Evolutionary conservation across 768 basidiomycete genomes (phyloP).

Genomic region (Trametes meyenii): DNA sequence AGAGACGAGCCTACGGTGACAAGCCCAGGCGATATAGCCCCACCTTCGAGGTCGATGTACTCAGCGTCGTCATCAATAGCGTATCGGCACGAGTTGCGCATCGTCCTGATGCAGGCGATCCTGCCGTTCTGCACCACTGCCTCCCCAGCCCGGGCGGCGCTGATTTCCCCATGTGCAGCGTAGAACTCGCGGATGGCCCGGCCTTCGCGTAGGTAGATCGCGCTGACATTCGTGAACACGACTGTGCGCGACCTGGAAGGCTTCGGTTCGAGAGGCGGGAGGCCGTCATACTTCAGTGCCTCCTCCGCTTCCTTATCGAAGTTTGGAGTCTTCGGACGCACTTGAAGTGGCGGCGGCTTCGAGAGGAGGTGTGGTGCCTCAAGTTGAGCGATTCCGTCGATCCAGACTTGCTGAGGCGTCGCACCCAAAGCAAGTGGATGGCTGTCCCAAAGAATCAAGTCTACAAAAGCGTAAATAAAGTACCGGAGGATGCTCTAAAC

Average conservation of each 20-base stretch:
- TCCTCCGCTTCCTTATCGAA: conserved; percentile 60
- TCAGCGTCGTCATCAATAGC: conserved; percentile 19
- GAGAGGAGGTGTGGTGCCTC: conserved; percentile 45
- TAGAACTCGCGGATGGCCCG: conserved; percentile 38
- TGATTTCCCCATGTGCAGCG: conserved; percentile 22
- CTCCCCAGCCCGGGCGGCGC: conserved; percentile 30
- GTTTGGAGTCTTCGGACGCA: conserved; percentile 56
- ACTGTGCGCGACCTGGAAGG: conserved; percentile 39
- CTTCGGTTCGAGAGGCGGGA: conserved; percentile 60
- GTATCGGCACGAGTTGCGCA: conserved; percentile 26
- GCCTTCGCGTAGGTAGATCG: conserved; percentile 45
- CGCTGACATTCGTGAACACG: conserved; percentile 67
- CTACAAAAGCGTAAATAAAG: conserved; percentile 37
- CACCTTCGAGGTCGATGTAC: conserved; percentile 63
- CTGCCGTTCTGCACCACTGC: conserved; percentile 58
- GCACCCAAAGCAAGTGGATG: conserved; percentile 81
- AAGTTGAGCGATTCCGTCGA: conserved; percentile 82
- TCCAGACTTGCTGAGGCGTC: conserved; percentile 79
- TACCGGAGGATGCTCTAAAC: neutral
- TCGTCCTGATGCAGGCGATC: conserved; percentile 53
- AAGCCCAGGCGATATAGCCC: conserved; percentile 65
- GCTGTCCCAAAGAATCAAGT: conserved; percentile 75
- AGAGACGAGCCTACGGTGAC: conserved; percentile 63
- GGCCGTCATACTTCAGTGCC: conserved; percentile 60
- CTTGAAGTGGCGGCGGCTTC: conserved; percentile 61